These are phyloP conservation scores for Globisporangium barbulae DNA, from an alignment of 352 stramenopile species.

Conservation along the genomic window DNA sequence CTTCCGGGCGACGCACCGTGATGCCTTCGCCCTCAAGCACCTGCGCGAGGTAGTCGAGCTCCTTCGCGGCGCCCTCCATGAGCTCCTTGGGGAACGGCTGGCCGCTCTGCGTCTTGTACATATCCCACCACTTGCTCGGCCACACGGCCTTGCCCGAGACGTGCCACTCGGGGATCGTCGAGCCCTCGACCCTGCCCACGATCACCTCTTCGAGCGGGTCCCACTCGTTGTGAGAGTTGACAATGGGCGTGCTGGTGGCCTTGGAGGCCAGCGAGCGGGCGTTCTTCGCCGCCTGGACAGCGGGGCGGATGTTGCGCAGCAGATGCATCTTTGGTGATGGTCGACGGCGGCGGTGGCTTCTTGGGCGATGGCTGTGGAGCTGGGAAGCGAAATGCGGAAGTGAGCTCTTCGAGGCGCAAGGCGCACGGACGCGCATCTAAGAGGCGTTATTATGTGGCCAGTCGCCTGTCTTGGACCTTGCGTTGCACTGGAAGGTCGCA, in stretches of 20 bases:
- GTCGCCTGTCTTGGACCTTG: background rate
- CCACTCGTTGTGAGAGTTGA: constrained; percentile 92
- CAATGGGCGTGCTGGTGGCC: constrained; percentile 40
- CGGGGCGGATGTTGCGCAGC: constrained; percentile 9
- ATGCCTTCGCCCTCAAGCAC: constrained; percentile 85
- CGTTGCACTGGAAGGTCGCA: too few relatives aligned
- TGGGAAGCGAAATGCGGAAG: constrained; percentile 13
- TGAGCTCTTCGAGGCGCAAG: constrained; percentile 2
- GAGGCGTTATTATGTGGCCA: constrained; percentile 7
- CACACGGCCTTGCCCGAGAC: constrained; percentile 88
- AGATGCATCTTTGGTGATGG: constrained; percentile 8
- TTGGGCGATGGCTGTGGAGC: background rate
- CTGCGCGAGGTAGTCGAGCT: constrained; percentile 85
- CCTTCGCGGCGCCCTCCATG: constrained; percentile 64
- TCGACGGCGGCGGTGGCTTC: background rate
- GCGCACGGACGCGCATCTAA: background rate
- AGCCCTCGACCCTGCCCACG: constrained; percentile 82
- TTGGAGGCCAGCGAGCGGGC: constrained; percentile 19
- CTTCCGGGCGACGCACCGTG: constrained; percentile 77
- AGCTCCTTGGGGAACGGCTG: constrained; percentile 78
- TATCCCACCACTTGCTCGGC: constrained; percentile 87
- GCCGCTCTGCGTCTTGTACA: constrained; percentile 86
- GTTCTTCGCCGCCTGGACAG: background rate
- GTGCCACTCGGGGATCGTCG: constrained; percentile 91
- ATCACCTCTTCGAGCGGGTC: constrained; percentile 90